Evolutionary conservation across 75 land plant species (phyloP).

Genomic region (Cryptomeria japonica): DNA sequence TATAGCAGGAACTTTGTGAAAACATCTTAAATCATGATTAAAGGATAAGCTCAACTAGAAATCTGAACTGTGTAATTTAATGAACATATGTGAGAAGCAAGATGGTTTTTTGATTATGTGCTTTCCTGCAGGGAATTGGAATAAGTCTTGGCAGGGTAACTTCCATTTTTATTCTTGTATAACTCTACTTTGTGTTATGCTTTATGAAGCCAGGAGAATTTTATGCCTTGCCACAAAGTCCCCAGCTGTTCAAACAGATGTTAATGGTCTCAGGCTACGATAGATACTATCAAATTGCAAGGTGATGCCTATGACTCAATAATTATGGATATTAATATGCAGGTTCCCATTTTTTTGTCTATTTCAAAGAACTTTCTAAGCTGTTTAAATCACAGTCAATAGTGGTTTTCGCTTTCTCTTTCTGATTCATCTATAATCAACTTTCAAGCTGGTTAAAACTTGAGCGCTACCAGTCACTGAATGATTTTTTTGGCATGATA

Average conservation of each 20-base stretch:
- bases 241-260: constrained; percentile 97
- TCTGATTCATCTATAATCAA: constrained; percentile 2
- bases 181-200: not conserved
- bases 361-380: not conserved
- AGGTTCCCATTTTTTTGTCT: not conserved
- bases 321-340: not conserved
- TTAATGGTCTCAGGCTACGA: constrained; percentile 92
- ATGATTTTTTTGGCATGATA: not conserved
- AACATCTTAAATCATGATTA: not conserved
- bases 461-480: not conserved
- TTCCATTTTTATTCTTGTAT: not conserved
- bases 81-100: not conserved
- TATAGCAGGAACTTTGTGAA: not conserved
- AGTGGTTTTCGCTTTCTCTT: constrained; percentile 1
- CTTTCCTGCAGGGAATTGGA: not conserved
- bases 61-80: not conserved
- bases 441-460: not conserved
- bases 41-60: not conserved
- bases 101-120: not conserved
- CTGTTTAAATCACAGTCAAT: not conserved
- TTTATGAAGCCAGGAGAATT: constrained; percentile 89
- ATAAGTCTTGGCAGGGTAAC: not conserved
- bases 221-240: constrained; percentile 99
- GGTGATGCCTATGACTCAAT: constrained; percentile 35
- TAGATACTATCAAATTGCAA: constrained; percentile 94